Evolutionary conservation across 805 yeast species (phyloP), one percentile per base, ranked within the genome.

Genomic region (Candida koratica): DNA sequence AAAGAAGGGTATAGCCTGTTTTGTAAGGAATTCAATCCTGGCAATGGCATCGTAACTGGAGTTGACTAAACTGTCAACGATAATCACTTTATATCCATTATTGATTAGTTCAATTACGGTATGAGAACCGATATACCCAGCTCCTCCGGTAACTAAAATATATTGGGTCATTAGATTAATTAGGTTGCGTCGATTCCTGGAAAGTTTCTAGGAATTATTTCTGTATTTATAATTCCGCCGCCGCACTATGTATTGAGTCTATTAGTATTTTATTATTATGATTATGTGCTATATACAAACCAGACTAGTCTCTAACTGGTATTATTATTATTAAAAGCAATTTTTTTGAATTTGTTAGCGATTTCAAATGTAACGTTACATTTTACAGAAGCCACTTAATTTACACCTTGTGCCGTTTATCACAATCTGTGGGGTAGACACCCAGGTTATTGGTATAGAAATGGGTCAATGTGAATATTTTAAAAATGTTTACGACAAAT

Each of bases 111-210:
- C 83, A 32, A 78, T 75, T 12, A 73, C 84, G 1, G 90, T 81
- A 54, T 84, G 93, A 7, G 90, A 81, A 17, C 93, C 94, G 51
- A 85, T 83, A 60, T 84, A 84, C 14, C 95, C 93, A 17, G 90
- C 85, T 32, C 94, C 94, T 29, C 94, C 94, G 15, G 93, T 83
- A 18, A 84, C 89, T 36, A 83, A 64, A 29, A 81, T 76, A 20
- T 42, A 40, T 32, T 27, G 32, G 5, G 37, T 23, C 47, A 44
- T 44, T 6, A 19, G 12, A 25, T 25, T 25, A 13, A 12, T 24
- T 8, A 24, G 5, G 5, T 24, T n/a, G 26, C 20, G 25, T 19
- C 18, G 26, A 31, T 8, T n/a, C 15, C 29, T 40, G 40, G 43
- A 40, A 40, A 40, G 44, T 28, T 40, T 40, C 41, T 15, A 20